Evolutionary conservation across 1,284 basidiomycete species (phyloP).

Genomic region (Marasmius sp.): DNA sequence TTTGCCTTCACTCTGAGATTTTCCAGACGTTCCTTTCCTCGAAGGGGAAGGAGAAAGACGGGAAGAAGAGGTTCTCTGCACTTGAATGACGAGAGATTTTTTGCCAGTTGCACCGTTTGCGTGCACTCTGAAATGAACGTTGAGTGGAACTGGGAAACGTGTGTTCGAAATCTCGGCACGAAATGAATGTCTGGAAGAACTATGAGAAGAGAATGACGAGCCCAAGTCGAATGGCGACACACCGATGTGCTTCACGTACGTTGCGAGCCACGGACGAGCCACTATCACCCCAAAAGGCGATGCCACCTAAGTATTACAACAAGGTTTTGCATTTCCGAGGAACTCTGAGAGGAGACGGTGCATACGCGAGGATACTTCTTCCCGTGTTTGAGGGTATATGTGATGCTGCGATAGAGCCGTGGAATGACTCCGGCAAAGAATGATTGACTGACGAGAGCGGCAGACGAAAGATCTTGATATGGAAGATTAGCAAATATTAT

Average conservation of each 20-base stretch:
- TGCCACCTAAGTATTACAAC: conserved; percentile 31
- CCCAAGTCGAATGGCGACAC: conserved; percentile 14
- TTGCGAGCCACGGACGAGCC: conserved; percentile 48
- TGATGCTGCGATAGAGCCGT: conserved; percentile 54
- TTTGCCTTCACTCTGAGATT: conserved; percentile 49
- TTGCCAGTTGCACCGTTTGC: conserved; percentile 44
- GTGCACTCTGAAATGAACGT: conserved; percentile 53
- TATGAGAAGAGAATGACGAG: conserved; percentile 3
- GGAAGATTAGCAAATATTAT: conserved; percentile 55
- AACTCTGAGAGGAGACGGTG: conserved; percentile 1
- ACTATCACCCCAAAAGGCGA: conserved; percentile 62
- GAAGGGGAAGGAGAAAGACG: conserved; percentile 46
- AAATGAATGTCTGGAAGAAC: conserved; percentile 38
- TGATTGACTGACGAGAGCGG: conserved; percentile 60
- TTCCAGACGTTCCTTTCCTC: conserved; percentile 41
- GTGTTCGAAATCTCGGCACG: conserved; percentile 35
- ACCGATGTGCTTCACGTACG: conserved; percentile 64
- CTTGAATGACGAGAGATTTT: conserved; percentile 55
- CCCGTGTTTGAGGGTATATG: conserved; percentile 51
- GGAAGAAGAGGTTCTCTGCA: conserved; percentile 49
- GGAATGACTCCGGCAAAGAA: conserved; percentile 64
- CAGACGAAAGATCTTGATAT: conserved; percentile 54
- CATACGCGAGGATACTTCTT: conserved; percentile 53
- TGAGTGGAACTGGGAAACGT: conserved; percentile 32
- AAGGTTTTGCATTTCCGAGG: neutral